These are phyloP conservation scores for Pigoraptor vietnamica DNA, from an alignment of 78 protist species.

Conservation along the genomic window DNA sequence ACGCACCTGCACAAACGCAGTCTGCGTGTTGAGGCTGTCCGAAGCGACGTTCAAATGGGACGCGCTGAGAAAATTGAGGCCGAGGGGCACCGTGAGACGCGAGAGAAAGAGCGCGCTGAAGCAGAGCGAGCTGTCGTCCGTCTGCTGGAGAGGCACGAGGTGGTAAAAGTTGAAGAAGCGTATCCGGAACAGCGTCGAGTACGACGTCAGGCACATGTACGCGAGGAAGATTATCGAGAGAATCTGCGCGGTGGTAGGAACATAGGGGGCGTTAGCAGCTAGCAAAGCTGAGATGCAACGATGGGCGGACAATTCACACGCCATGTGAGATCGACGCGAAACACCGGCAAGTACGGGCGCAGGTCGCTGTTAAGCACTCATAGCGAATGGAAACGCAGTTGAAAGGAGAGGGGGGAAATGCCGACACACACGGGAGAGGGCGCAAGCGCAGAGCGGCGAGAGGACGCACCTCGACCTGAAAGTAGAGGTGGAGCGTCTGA, in stretches of 20 bases:
- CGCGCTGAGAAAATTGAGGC: not conserved
- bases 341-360: too few relatives aligned
- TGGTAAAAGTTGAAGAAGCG: slow-evolving; percentile 1
- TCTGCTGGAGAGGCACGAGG: not conserved
- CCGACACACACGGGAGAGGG: not conserved
- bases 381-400: too few relatives aligned
- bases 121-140: not conserved
- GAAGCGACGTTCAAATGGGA: not conserved
- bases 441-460: not conserved
- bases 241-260: too few relatives aligned
- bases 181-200: not conserved
- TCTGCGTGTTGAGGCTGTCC: not conserved
- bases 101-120: not conserved
- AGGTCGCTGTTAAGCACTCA: too few relatives aligned
- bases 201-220: not conserved
- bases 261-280: not conserved
- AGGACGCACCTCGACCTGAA: not conserved
- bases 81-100: not conserved
- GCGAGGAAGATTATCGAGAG: not conserved
- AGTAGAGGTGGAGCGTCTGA: not conserved
- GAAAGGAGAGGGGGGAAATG: too few relatives aligned
- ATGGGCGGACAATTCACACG: too few relatives aligned
- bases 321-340: too few relatives aligned
- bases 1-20: not conserved
- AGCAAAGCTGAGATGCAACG: not conserved